phyloP scores from a whole-genome alignment of 169 alveolate species.

The Plasmodium blacklocki region DNA sequence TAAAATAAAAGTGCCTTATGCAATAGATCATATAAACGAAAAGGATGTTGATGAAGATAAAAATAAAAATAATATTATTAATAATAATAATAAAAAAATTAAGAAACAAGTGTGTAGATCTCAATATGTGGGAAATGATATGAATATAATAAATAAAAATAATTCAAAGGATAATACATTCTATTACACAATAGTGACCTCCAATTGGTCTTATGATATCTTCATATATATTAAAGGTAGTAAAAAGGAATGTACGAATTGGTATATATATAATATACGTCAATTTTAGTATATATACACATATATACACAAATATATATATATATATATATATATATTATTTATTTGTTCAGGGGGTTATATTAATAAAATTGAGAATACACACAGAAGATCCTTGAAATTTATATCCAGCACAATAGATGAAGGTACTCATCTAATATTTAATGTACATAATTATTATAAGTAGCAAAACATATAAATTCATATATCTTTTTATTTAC shows the following conservation, averaged over 20 bases:
- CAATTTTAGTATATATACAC: no score
- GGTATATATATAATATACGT: no score
- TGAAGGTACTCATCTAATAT: not conserved
- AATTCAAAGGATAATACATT: not conserved
- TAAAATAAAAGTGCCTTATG: not conserved
- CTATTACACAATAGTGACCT: not conserved
- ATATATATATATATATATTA: not conserved
- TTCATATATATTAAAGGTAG: not conserved
- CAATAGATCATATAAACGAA: not conserved
- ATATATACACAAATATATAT: no score
- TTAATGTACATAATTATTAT: no score
- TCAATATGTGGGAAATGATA: not conserved
- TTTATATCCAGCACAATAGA: slow-evolving; percentile 1
- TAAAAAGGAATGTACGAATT: not conserved
- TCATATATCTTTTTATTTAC: not conserved
- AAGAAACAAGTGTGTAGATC: not conserved
- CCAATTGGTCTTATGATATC: not conserved
- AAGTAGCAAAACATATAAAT: not conserved
- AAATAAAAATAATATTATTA: no score
- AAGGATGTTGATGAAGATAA: not conserved
- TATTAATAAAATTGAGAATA: slow-evolving; percentile 3
- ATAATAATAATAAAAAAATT: not conserved
- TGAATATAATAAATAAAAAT: not conserved
- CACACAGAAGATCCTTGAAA: not conserved
- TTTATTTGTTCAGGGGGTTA: not conserved